Percentiles rank a stretch among this genome's conserved stretches.
Conservation (phyloP, 257 asterid species). For the Cordia subcordata region DNA sequence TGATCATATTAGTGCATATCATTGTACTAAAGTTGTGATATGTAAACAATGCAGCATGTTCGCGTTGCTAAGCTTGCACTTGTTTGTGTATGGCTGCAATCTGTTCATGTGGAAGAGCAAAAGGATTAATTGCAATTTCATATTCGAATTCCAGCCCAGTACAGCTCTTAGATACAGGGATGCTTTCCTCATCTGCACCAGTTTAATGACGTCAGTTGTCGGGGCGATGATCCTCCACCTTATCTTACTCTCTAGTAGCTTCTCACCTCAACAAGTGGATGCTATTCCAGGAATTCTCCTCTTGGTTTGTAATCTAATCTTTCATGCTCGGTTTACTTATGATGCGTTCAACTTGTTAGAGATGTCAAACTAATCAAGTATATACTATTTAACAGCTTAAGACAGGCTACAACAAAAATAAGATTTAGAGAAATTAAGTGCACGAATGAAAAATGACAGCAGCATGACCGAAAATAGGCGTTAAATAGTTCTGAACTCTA, state of each 20-base stretch:
- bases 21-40: background rate
- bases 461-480: no score
- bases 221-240: conserved; percentile 74
- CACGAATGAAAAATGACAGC: no score
- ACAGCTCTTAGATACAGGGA: conserved; percentile 78
- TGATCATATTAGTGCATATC: background rate
- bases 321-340: background rate
- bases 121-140: conserved; percentile 80
- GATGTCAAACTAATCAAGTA: no score
- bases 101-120: conserved; percentile 80
- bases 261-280: conserved; percentile 50
- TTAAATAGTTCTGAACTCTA: no score
- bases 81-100: conserved; percentile 91
- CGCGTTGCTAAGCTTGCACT: conserved; percentile 86
- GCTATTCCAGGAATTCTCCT: conserved; percentile 70
- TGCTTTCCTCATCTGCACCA: conserved; percentile 80
- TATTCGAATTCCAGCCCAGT: conserved; percentile 66
- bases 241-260: conserved; percentile 51
- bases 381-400: no score
- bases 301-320: conserved; percentile 38
- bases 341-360: no score
- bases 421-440: no score
- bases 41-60: conserved; percentile 65
- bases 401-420: no score
- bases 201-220: conserved; percentile 81